Conservation (phyloP, 306 rosid species). For the Pyrus bretschneideri region DNA sequence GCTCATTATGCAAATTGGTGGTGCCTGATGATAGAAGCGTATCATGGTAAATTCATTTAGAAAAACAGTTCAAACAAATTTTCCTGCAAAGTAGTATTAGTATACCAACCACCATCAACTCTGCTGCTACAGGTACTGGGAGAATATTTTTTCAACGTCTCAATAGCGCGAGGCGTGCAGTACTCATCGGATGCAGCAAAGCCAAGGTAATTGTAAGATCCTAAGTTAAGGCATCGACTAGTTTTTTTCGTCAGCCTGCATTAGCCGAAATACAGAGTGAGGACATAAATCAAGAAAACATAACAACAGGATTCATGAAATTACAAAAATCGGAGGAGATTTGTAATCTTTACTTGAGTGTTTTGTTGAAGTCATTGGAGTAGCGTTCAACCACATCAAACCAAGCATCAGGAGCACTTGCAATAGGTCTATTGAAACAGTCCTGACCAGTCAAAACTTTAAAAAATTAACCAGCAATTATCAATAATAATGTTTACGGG, state of each 20-base stretch:
- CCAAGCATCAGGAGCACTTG: slow-evolving; percentile 98
- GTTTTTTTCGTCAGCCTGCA: slow-evolving; percentile 60
- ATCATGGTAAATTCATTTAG: background rate
- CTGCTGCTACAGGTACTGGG: slow-evolving; percentile 88
- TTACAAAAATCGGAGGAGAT: background rate
- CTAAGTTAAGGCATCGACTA: slow-evolving; percentile 81
- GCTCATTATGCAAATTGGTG: slow-evolving; percentile 48
- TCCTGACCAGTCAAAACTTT: slow-evolving; percentile 37
- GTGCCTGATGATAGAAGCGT: slow-evolving; percentile 42
- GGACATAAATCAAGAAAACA: background rate
- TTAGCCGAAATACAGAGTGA: background rate
- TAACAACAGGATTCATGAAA: background rate
- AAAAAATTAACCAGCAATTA: background rate
- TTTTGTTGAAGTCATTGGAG: slow-evolving; percentile 89
- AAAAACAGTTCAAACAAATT: background rate
- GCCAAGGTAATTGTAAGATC: slow-evolving; percentile 90
- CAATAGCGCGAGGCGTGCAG: slow-evolving; percentile 79
- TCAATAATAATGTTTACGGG: background rate
- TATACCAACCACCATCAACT: slow-evolving; percentile 66
- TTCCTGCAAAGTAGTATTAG: background rate
- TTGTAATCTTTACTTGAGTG: slow-evolving; percentile 42
- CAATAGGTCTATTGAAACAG: slow-evolving; percentile 89
- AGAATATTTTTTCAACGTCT: slow-evolving; percentile 60
- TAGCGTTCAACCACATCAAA: slow-evolving; percentile 90
- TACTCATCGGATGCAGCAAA: slow-evolving; percentile 91